Evolutionary conservation across 768 basidiomycete genomes (phyloP), one percentile per base, ranked within the genome.

Genomic region (Lenzites betulinus): DNA sequence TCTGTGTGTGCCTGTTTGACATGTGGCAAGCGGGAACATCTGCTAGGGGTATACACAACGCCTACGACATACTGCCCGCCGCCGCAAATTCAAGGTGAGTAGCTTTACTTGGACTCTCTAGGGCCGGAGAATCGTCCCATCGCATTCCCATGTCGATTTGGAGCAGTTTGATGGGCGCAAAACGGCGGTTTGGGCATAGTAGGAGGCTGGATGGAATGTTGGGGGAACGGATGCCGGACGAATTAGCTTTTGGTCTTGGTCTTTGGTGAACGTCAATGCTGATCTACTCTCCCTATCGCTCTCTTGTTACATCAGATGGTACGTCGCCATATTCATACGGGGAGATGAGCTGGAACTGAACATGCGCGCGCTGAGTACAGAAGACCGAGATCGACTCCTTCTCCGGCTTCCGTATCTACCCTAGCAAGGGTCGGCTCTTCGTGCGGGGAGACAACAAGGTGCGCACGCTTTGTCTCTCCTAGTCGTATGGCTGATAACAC

Each of bases 311-410:
- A 5, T n/a, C 52, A 63, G 62, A 63, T 63, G 62, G 62, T 63
- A 30, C 23, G 61, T 58, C 7, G 20, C 15, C 8, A 12, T 9
- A 5, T 43, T 11, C 6, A 3, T 26, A 6, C 38, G 13, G 7
- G 7, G 7, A 0, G 12, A 36, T 35, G 7, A 16, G 13, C 42
- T 5, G 1, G 0, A 18, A 15, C 43, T 52, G 18, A 46, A 47
- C 9, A 8, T 20, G 18, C 12, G 9, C 33, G 13, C 11, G 7
- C 28, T 50, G 72, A 71, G 69, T 69, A 62, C 64, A 92, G 91
- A 98, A 98, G 88, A 88, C 98, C 83, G 96, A 98, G 80, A 91
- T 94, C 81, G 97, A 98, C 83, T 89, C 89, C 60, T 98, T 99
- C 86, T 96, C 95, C 71, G 92, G 93, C 70, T 94, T 83, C 86